Conservation (phyloP, 148 eudicot genomes). For the Heliamphora exappendiculata region DNA sequence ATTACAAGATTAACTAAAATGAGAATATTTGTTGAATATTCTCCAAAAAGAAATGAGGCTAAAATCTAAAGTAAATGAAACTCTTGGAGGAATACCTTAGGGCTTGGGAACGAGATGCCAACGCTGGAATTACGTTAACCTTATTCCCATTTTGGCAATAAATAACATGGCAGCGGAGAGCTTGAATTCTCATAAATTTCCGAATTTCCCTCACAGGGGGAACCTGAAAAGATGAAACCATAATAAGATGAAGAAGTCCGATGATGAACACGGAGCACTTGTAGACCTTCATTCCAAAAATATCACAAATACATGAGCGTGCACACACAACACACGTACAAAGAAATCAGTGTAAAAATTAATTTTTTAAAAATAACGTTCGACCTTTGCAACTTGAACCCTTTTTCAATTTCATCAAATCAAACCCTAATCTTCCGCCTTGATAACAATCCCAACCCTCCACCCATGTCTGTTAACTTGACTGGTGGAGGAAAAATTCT, state of each 20-base stretch:
- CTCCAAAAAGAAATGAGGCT: constrained; percentile 4
- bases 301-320: neutral
- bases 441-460: too few species aligned
- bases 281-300: neutral
- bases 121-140: constrained; percentile 79
- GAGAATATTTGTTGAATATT: neutral
- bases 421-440: too few species aligned
- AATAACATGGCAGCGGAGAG: constrained; percentile 82
- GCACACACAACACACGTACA: too few species aligned
- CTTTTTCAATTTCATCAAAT: too few species aligned
- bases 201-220: constrained; percentile 73
- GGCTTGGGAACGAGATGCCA: constrained; percentile 98
- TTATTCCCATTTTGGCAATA: constrained; percentile 72
- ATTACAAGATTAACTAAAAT: neutral
- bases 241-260: constrained; percentile 9
- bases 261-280: neutral
- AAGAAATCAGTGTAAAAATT: neutral
- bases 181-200: constrained; percentile 78
- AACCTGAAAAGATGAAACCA: constrained; percentile 39
- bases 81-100: constrained; percentile 46
- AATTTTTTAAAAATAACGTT: too few species aligned
- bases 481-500: too few species aligned
- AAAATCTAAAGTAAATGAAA: constrained; percentile 1
- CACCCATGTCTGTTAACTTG: too few species aligned
- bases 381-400: too few species aligned